These are phyloP conservation scores for Kwoniella bestiolae DNA, from an alignment of 768 basidiomycete species.

Conservation along the genomic window DNA sequence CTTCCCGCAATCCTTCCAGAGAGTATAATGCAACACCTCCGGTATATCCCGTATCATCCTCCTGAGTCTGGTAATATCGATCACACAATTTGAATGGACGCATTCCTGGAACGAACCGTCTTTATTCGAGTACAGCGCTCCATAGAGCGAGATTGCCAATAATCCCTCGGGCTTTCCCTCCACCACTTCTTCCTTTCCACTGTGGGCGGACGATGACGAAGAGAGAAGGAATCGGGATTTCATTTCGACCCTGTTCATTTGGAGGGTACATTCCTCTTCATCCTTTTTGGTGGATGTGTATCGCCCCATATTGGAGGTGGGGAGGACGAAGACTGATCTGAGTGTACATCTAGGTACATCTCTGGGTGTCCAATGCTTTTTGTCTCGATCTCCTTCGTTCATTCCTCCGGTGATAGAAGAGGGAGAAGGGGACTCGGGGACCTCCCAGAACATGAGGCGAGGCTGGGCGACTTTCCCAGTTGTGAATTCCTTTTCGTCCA, in stretches of 20 bases:
- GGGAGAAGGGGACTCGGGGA: neutral
- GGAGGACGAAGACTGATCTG: neutral
- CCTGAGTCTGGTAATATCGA: too few relatives aligned
- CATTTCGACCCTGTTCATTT: neutral
- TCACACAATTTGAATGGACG: too few relatives aligned
- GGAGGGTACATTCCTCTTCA: neutral
- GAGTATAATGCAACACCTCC: too few relatives aligned
- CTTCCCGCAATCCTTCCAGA: too few relatives aligned
- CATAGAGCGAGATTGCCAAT: too few relatives aligned
- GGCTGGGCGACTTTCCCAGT: neutral
- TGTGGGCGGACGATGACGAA: neutral
- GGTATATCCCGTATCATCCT: too few relatives aligned
- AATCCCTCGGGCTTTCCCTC: too few relatives aligned
- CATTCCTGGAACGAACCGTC: too few relatives aligned
- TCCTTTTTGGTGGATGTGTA: neutral
- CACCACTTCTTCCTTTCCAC: too few relatives aligned
- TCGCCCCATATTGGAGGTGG: neutral
- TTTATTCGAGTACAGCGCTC: too few relatives aligned
- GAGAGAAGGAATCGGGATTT: neutral
- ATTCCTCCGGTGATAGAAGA: too few relatives aligned
- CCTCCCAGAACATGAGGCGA: neutral
- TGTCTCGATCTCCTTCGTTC: neutral
- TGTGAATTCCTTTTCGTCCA: neutral
- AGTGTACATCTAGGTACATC: neutral
- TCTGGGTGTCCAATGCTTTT: neutral